phyloP scores from a whole-genome alignment of 116 monocot species.

The Dioscorea cayenensis region DNA sequence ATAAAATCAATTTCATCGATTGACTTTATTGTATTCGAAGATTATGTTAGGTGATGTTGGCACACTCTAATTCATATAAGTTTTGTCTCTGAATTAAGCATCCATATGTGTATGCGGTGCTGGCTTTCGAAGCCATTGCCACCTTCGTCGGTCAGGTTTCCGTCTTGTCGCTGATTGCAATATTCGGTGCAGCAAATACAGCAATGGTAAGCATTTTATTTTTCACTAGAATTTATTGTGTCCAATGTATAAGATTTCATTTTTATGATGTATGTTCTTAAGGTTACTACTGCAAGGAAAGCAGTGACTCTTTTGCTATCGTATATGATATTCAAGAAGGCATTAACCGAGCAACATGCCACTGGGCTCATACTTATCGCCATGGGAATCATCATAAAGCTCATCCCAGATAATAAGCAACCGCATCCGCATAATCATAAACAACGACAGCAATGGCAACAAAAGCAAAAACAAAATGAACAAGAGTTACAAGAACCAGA shows the following conservation, averaged over 20 bases:
- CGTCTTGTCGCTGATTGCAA: slow-evolving; percentile 85
- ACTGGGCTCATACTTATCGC: slow-evolving; percentile 72
- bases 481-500: slow-evolving; percentile 6
- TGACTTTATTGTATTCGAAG: too few relatives aligned
- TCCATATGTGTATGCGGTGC: slow-evolving; percentile 76
- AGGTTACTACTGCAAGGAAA: slow-evolving; percentile 94
- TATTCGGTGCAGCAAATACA: slow-evolving; percentile 91
- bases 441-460: slow-evolving; percentile 2
- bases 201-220: slow-evolving; percentile 54
- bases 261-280: neutral
- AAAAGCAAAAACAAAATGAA: neutral
- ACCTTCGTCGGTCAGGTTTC: slow-evolving; percentile 95
- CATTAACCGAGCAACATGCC: slow-evolving; percentile 81
- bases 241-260: too few relatives aligned
- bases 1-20: too few relatives aligned
- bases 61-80: neutral
- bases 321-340: slow-evolving; percentile 88
- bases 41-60: too few relatives aligned
- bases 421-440: slow-evolving; percentile 4
- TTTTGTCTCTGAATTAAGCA: slow-evolving; percentile 43
- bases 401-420: slow-evolving; percentile 60
- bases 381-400: slow-evolving; percentile 81
- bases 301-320: slow-evolving; percentile 89
- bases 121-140: slow-evolving; percentile 88
- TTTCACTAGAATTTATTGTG: neutral